phyloP scores from a whole-genome alignment of 345 rosid genomes.

The Moricandia arvensis region DNA sequence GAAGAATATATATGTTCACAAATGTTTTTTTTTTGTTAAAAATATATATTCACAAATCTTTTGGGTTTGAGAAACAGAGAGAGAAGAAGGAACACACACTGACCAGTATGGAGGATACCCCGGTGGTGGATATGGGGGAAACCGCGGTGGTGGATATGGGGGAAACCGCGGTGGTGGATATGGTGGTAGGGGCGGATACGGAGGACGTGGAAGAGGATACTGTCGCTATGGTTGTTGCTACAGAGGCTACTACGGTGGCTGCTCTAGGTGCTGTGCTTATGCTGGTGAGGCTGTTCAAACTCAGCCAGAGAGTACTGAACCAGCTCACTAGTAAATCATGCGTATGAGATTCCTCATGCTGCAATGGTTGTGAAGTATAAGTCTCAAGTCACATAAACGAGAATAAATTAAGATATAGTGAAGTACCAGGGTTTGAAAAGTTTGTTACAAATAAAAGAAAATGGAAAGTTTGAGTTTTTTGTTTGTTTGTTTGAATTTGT shows the following conservation, averaged over 20 bases:
- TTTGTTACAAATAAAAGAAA: neutral
- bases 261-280: conserved; percentile 25
- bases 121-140: neutral
- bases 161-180: conserved; percentile 1
- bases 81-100: neutral
- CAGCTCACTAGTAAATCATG: conserved; percentile 10
- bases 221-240: conserved; percentile 23
- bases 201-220: conserved; percentile 20
- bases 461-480: neutral
- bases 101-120: conserved; percentile 18
- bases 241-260: conserved; percentile 12
- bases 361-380: neutral
- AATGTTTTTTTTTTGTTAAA: no score
- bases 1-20: no score
- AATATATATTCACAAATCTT: neutral
- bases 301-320: conserved; percentile 14
- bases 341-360: neutral
- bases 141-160: neutral
- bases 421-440: conserved; percentile 1
- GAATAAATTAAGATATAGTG: neutral
- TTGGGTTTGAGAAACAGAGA: neutral
- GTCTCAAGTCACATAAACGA: neutral
- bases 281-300: conserved; percentile 19
- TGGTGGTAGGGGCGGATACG: neutral
- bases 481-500: no score